These are phyloP conservation scores for Pecoramyces ruminantium DNA, from an alignment of 192 early-diverging fungal species.

Conservation along the genomic window DNA sequence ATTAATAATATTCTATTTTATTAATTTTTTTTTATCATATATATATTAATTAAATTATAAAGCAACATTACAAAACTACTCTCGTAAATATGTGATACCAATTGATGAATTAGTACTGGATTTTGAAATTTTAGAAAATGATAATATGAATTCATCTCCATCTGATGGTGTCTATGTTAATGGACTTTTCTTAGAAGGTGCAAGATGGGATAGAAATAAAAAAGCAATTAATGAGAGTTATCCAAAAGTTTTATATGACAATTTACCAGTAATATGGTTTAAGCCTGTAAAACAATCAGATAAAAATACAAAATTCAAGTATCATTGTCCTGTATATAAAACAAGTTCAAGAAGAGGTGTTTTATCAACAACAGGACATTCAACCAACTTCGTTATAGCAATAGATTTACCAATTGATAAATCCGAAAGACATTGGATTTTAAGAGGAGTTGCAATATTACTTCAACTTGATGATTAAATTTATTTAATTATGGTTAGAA, in stretches of 20 bases:
- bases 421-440: constrained; percentile 35
- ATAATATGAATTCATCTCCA: constrained; percentile 24
- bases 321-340: constrained; percentile 34
- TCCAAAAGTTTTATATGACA: constrained; percentile 19
- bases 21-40: no score
- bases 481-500: neutral
- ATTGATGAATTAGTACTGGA: constrained; percentile 31
- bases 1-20: no score
- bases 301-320: neutral
- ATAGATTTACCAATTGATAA: constrained; percentile 30
- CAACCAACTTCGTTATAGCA: constrained; percentile 39
- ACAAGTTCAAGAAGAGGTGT: constrained; percentile 38
- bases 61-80: constrained; percentile 34
- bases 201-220: constrained; percentile 36
- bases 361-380: constrained; percentile 40
- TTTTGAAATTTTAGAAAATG: constrained; percentile 23
- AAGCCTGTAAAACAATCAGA: constrained; percentile 3
- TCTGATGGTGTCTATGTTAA: constrained; percentile 35
- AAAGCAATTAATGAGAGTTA: constrained; percentile 36
- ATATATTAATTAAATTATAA: no score
- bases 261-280: constrained; percentile 26
- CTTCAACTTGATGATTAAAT: neutral
- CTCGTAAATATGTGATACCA: constrained; percentile 35
- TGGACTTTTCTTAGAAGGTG: constrained; percentile 38
- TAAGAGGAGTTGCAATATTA: constrained; percentile 16